Conservation (phyloP, 352 stramenopile genomes). For the Phytophthora sp. region DNA sequence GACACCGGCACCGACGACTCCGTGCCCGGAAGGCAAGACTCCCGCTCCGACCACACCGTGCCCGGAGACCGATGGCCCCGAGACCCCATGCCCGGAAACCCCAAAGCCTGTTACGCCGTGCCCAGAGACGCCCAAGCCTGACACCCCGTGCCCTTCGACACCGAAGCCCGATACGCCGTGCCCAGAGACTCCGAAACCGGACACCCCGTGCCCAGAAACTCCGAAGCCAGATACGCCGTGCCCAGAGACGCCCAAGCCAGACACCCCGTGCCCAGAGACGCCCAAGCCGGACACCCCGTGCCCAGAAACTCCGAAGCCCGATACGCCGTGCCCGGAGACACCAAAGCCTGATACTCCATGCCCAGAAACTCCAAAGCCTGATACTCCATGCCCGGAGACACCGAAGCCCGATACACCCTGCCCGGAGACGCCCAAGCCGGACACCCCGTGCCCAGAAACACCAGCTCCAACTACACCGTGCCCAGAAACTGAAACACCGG, state of each 20-base stretch:
- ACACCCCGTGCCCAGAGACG: not conserved
- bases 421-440: not conserved
- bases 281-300: slow-evolving; percentile 1
- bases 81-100: slow-evolving; percentile 10
- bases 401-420: not conserved
- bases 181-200: not conserved
- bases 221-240: not conserved
- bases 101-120: not conserved
- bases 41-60: not conserved
- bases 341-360: not conserved
- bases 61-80: not conserved
- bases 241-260: not conserved
- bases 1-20: slow-evolving; percentile 3
- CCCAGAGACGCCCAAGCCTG: not conserved
- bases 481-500: not conserved
- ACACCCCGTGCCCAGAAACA: slow-evolving; percentile 2
- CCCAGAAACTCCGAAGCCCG: not conserved
- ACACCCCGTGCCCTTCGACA: slow-evolving; percentile 3
- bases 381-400: slow-evolving; percentile 6
- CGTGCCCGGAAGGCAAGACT: slow-evolving; percentile 1
- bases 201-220: slow-evolving; percentile 1
- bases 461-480: not conserved
- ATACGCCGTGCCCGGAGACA: not conserved
- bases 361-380: not conserved
- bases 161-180: not conserved